Conservation (phyloP, 192 early-diverging fungal genomes). For the Coemansia sp. region DNA sequence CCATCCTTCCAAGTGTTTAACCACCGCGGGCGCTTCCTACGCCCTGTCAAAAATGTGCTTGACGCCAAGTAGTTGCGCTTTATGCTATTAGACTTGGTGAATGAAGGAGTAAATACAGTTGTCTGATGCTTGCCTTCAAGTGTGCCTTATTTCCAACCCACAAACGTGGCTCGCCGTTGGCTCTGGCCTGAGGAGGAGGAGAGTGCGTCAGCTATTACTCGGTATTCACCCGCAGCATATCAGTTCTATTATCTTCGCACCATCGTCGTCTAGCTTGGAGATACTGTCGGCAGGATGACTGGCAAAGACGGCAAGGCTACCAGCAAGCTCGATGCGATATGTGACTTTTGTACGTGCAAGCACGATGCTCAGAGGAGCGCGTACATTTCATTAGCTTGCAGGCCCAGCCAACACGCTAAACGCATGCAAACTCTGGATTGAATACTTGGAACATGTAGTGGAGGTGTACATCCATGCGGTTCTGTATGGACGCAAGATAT, state of each 20-base stretch:
- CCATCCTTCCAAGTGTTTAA: conserved; percentile 55
- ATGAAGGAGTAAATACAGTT: neutral
- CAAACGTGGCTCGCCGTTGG: neutral
- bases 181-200: neutral
- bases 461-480: conserved; percentile 44
- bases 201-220: neutral
- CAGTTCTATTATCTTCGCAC: neutral
- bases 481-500: conserved; percentile 30
- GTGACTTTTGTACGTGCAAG: conserved; percentile 46
- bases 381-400: too few relatives aligned
- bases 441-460: conserved; percentile 21
- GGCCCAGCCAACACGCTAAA: neutral
- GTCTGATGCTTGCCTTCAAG: neutral
- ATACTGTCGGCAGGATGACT: neutral
- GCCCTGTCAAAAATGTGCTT: conserved; percentile 9
- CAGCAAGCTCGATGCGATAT: conserved; percentile 35
- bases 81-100: neutral
- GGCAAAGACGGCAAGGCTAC: conserved; percentile 8
- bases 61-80: neutral
- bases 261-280: neutral
- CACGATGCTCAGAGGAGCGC: neutral
- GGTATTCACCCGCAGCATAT: conserved; percentile 7
- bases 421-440: neutral
- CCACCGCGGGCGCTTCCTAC: conserved; percentile 52
- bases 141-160: neutral